Base-by-base conservation (phyloP, 2,329 filamentous ascomycete genomes). In the Talaromyces funiculosus region DNA sequence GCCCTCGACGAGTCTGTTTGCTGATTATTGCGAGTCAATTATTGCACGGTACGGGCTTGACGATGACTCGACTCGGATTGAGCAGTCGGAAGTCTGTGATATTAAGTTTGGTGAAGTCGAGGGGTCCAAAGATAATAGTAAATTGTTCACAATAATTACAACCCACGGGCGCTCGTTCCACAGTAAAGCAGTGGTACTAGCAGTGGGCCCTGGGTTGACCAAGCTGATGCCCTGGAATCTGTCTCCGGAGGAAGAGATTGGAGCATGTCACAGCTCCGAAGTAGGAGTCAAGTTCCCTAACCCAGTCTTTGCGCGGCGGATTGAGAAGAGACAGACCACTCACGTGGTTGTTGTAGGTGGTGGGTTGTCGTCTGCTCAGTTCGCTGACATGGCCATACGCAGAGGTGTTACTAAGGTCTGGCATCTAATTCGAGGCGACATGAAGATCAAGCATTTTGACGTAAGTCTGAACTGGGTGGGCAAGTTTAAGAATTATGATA, bases 401-500 rank as follows among this genome's bases (percentile, higher is more conserved):
- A 79, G 80, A 24, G 87, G 88, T 0, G 85, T 90, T 0, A 81
- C 77, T 0, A 88, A 85, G 63, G 86, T 92, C 0, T 89, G 82
- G 78, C 83, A 89, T 56, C 69, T 93, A 26, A 86, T 92, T 82
- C 81, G 90, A 33, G 78, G 81, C 20, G 74, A 72, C 43, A 55
- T 77, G 65, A 69, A 76, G 77, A 81, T 90, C 54, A 93, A 93
- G 73, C 86, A 88, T 62, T 93, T 93, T 65, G 90, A 93, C 66
- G 82, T 93, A 24, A 84, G 86, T 60, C 79, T 93, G 1, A 81
- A 84, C 53, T 94, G 90, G 90, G 88, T 93, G 72, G 88, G 87
- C 9, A 93, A 93, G 70, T 93, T 89, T 72, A 86, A 87, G 60
- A 93, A 93, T 70, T 83, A 85, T 58, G 85, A 90, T 65, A 89